Evolutionary conservation across 2,329 filamentous ascomycete genomes (phyloP), one percentile per base, ranked within the genome.

Genomic region (Oidium heveae): DNA sequence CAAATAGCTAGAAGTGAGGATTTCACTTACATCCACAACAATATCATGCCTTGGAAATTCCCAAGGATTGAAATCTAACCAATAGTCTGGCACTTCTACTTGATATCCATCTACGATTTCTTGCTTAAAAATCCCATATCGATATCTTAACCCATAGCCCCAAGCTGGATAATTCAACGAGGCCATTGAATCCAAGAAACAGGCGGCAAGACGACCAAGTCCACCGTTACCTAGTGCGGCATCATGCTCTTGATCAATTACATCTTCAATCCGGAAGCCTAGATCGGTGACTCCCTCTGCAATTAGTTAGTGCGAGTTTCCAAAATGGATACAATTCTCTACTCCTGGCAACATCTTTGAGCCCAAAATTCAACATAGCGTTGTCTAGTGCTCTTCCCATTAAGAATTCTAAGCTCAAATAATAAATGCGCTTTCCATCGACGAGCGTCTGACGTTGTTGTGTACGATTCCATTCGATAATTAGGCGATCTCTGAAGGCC

Each of bases 51-150:
- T 77, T 44, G 88, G 87, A 64, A 96, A 98, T 67, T 98, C 91
- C 91, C 91, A 98, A 0, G 91, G 91, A 69, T 98, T 98, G 69
- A 96, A 95, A 67, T 96, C 91, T 54, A 98, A 78, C 91, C 91
- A 98, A 70, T 98, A 96, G 67, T 98, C 91, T 20, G 91, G 91
- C 56, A 96, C 84, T 66, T 98, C 91, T 59, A 98, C 87, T 69
- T 98, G 91, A 67, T 95, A 98, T 56, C 91, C 91, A 64, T 96
- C 84, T 57, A 95, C 81, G 63, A 98, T 96, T 71, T 96, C 91
- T 72, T 98, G 91, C 72, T 96, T 96, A 79, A 98, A 98, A 67
- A 98, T 98, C 66, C 85, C 85, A 66, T 96, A 96, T 67, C 87
- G 76, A 72, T 98, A 98, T 64, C 91, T 80, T 61, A 98, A 72